Conservation (phyloP, 2,329 filamentous ascomycete species). For the Aspergillus transmontanensis region DNA sequence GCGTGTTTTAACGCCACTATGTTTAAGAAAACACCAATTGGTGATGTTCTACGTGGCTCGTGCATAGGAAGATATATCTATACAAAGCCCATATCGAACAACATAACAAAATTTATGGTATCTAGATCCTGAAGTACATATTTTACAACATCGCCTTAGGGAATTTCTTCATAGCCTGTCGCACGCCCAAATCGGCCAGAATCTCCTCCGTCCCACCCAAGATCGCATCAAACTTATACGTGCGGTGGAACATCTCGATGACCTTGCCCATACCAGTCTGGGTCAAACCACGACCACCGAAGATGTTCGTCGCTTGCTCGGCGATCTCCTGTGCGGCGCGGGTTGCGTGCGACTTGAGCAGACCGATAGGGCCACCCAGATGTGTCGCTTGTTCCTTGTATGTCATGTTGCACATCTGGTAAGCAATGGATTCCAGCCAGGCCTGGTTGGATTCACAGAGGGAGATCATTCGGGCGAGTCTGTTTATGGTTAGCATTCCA, state of each 20-base stretch:
- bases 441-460: conserved; percentile 80
- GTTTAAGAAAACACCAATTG: not conserved
- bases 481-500: conserved; percentile 29
- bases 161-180: conserved; percentile 82
- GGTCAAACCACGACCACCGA: conserved; percentile 78
- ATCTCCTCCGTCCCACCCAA: conserved; percentile 83
- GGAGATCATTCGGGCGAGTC: conserved; percentile 83
- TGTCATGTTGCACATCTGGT: conserved; percentile 85
- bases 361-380: conserved; percentile 77
- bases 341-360: conserved; percentile 79
- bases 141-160: conserved; percentile 77
- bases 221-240: conserved; percentile 79
- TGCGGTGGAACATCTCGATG: conserved; percentile 82
- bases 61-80: no score
- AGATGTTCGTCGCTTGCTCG: conserved; percentile 82
- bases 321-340: conserved; percentile 79
- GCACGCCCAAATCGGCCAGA: conserved; percentile 75
- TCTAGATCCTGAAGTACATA: not conserved
- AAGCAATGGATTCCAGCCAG: conserved; percentile 81
- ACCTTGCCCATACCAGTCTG: conserved; percentile 80
- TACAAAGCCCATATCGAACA: not conserved
- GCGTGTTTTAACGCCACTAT: no score
- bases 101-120: not conserved
- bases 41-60: not conserved
- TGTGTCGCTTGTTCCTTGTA: conserved; percentile 75